Conservation (phyloP, 2,329 filamentous ascomycete genomes). For the Scytalidium sp. region DNA sequence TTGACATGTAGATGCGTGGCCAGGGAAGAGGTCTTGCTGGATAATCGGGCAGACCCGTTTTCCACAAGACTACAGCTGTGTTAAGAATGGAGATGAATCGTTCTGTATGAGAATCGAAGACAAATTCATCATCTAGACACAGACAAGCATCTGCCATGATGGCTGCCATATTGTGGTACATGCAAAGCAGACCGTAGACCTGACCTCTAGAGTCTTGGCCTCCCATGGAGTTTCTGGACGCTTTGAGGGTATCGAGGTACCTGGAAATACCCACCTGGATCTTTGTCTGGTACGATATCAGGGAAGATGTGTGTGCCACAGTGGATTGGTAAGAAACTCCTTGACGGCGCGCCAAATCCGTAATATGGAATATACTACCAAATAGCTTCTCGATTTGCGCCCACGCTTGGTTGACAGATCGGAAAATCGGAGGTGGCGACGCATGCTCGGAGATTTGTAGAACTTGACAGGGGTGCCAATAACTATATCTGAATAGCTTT, state of each 20-base stretch:
- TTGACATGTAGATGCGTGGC: constrained; percentile 23
- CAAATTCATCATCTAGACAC: constrained; percentile 26
- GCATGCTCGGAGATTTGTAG: constrained; percentile 7
- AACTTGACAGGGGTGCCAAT: constrained; percentile 9
- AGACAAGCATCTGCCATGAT: constrained; percentile 40
- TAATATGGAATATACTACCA: constrained; percentile 14
- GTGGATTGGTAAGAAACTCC: background rate
- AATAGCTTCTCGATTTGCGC: constrained; percentile 14
- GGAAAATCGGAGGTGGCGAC: constrained; percentile 15
- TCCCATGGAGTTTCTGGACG: background rate
- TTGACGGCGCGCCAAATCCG: constrained; percentile 9
- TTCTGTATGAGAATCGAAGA: constrained; percentile 33
- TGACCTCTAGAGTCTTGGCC: background rate
- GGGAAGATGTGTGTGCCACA: background rate
- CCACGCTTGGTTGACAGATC: constrained; percentile 18
- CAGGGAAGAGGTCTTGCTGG: background rate
- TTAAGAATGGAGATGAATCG: constrained; percentile 32
- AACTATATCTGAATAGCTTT: constrained; percentile 24
- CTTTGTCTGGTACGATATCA: background rate
- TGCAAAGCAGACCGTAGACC: constrained; percentile 28
- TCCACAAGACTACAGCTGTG: constrained; percentile 9
- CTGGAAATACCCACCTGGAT: background rate
- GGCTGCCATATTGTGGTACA: constrained; percentile 39
- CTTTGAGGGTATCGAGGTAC: constrained; percentile 5
- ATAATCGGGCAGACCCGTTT: background rate